Conservation (phyloP, 768 basidiomycete species). For the Amanita molliuscula region DNA sequence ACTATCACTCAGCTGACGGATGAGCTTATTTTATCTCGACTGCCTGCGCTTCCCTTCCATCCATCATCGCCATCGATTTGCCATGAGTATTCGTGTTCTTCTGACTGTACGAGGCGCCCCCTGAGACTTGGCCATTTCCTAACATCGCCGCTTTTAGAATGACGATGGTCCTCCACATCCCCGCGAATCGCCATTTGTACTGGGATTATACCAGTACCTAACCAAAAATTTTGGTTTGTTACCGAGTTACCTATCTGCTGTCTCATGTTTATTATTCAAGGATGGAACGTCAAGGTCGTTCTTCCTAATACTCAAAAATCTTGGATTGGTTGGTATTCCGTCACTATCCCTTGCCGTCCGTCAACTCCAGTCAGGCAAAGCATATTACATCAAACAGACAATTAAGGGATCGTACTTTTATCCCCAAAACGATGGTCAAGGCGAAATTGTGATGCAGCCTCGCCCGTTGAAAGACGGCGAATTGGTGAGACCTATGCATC, state of each 20-base stretch:
- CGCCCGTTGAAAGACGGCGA: constrained; percentile 70
- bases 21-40: no score
- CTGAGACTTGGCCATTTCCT: background rate
- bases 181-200: constrained; percentile 63
- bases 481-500: constrained; percentile 28
- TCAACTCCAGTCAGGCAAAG: constrained; percentile 45
- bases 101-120: constrained; percentile 23
- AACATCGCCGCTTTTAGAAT: constrained; percentile 37
- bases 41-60: background rate
- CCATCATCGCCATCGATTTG: background rate
- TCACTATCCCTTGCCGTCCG: background rate
- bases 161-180: constrained; percentile 74
- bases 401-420: constrained; percentile 70
- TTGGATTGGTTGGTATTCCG: constrained; percentile 60
- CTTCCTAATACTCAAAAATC: constrained; percentile 76
- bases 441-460: constrained; percentile 52
- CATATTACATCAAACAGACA: constrained; percentile 69
- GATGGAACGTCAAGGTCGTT: constrained; percentile 75
- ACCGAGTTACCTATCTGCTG: background rate
- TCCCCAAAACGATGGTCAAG: constrained; percentile 56
- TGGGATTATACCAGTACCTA: constrained; percentile 57
- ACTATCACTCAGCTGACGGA: no score
- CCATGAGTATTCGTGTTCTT: constrained; percentile 16
- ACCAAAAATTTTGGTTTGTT: constrained; percentile 44
- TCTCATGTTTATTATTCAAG: constrained; percentile 36